phyloP scores from a whole-genome alignment of 257 asterid species.

The Eucommia ulmoides region DNA sequence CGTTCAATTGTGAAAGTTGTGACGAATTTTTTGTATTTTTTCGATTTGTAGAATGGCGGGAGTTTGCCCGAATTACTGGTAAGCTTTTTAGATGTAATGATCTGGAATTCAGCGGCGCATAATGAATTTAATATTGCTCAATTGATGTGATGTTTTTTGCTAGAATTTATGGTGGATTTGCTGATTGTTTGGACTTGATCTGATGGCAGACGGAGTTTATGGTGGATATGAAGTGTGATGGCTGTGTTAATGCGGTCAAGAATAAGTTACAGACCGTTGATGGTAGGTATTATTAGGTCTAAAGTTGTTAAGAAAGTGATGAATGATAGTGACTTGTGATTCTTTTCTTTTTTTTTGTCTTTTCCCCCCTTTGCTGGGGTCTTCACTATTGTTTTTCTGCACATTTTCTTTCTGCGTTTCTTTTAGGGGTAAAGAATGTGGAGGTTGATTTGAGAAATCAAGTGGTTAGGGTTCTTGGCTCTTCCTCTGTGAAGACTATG shows the following conservation, averaged over 20 bases:
- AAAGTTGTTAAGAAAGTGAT: not conserved
- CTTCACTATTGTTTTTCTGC: too few relatives aligned
- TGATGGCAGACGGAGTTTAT: constrained; percentile 71
- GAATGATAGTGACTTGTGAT: not conserved
- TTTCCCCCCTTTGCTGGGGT: too few relatives aligned
- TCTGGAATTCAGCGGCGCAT: too few relatives aligned
- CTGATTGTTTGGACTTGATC: not conserved
- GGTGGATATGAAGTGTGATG: constrained; percentile 94
- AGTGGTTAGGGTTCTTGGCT: constrained; percentile 82
- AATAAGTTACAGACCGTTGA: constrained; percentile 59
- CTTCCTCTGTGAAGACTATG: constrained; percentile 65
- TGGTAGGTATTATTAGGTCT: constrained; percentile 26
- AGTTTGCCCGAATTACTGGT: not conserved
- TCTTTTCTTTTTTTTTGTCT: too few relatives aligned
- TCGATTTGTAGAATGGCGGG: not conserved
- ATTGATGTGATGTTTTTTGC: not conserved
- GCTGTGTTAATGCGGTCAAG: constrained; percentile 78
- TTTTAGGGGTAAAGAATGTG: constrained; percentile 70
- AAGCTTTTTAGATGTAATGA: too few relatives aligned
- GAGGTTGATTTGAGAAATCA: constrained; percentile 77
- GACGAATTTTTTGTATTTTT: not conserved
- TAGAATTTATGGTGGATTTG: not conserved
- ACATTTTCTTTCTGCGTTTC: constrained; percentile 1
- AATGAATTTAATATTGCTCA: not conserved
- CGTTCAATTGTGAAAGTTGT: not conserved